Base-by-base conservation (phyloP, 2,329 filamentous ascomycete species). In the Paraconiothyrium sp. region DNA sequence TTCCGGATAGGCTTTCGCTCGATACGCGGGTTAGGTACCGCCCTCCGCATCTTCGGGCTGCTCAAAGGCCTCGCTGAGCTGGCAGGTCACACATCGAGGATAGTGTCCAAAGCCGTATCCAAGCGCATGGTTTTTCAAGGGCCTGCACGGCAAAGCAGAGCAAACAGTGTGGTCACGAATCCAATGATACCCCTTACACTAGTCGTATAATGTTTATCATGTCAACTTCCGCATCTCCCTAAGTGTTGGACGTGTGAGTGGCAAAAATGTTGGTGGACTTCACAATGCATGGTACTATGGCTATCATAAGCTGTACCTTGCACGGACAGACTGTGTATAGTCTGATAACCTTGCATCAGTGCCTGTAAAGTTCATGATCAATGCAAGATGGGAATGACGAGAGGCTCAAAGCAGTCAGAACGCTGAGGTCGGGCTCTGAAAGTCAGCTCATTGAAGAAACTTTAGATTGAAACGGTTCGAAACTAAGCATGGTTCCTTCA, bases 1-100 rank as follows among this genome's bases (percentile, higher is more conserved):
- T 85, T 49, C 86, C 85, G 0, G 86, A 90, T 74, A 80, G 88
- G 54, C 75, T 90, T 54, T 80, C 84, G 30, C 76, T 90, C 64
- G 87, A 90, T 71, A 87, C 87, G 3, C 81, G 87, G 59, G 84
- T 88, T 43, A 88, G 84, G 73, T 86, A 81, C 64, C 73, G 69
- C 37, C 63, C 73, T 14, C 68, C 69, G 43, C 63, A 64, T 43
- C 57, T 65, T 16, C 52, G 61, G 32, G 64, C 62, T 34, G 60
- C 61, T 22, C 60, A 32, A 44, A 58, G 67, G 35, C 60, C 59
- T 57, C 69, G 68, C 16, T 75, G 69, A 73, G 30, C 4, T 11
- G 52, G 39, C 37, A 43, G 27, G 27, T 34, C 14, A 44, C n/a
- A 27, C 22, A 32, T 55, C 16, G 20, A 50, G 14, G 7, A 27